Evolutionary conservation across 2,329 filamentous ascomycete species (phyloP).

Genomic region (Exserohilum turcica): DNA sequence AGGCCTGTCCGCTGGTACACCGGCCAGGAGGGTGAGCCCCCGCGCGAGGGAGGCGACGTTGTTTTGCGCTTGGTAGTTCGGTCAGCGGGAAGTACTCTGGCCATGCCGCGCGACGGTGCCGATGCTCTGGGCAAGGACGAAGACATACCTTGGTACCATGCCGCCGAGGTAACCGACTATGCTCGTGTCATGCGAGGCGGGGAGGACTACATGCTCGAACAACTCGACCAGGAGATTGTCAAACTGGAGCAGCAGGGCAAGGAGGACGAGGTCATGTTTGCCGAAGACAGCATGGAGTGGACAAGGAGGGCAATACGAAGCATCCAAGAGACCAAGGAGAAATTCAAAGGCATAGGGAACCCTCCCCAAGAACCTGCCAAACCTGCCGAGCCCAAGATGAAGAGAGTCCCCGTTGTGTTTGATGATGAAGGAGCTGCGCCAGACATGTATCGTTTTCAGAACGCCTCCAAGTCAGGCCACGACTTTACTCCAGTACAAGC

Average conservation of each 20-base stretch:
- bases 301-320: conserved; percentile 79
- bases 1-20: conserved; percentile 88
- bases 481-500: conserved; percentile 37
- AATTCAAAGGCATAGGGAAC: conserved; percentile 69
- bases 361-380: conserved; percentile 61
- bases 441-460: conserved; percentile 58
- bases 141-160: conserved; percentile 92
- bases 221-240: conserved; percentile 79
- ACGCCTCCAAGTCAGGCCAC: conserved; percentile 53
- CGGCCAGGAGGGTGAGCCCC: conserved; percentile 81
- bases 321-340: conserved; percentile 77
- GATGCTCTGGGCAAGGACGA: conserved; percentile 71
- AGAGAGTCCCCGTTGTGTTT: conserved; percentile 57
- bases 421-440: conserved; percentile 55
- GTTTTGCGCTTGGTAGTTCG: conserved; percentile 85
- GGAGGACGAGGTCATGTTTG: conserved; percentile 91
- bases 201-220: conserved; percentile 80
- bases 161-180: conserved; percentile 92
- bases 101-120: conserved; percentile 80
- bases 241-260: conserved; percentile 76
- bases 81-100: conserved; percentile 79
- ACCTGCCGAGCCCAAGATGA: conserved; percentile 55
- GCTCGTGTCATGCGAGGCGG: conserved; percentile 94
- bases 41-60: conserved; percentile 84
- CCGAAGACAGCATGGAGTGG: conserved; percentile 85